Base-by-base conservation (phyloP, 2,329 filamentous ascomycete genomes). In the Coccinonectria pachysandricola region DNA sequence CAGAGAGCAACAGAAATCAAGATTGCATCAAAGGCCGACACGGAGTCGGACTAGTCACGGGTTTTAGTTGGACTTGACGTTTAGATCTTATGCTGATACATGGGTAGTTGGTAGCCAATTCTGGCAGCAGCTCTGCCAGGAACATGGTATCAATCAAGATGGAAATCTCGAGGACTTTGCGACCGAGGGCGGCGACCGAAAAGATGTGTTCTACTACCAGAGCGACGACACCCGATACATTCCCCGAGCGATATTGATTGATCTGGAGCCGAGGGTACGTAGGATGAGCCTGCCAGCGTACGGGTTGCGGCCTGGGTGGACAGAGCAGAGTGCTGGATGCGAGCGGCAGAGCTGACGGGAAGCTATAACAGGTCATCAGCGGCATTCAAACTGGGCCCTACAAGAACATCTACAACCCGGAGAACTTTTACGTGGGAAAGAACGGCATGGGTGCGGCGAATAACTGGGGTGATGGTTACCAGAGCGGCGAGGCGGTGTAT, bases 131-230 rank as follows among this genome's bases (percentile, higher is more conserved):
- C 74, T 96, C 34, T 98, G 91, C 58, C 81, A 88, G 54, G 91
- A 98, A 60, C 91, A 98, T 54, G 91, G 92, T 36, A 98, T 98
- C 62, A 94, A 81, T 49, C 85, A 91, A 53, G 86, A 96, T 60
- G 91, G 91, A 32, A 96, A 96, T 54, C 71, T 98, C 32, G 87
- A 95, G 54, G 87, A 95, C 56, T 95, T 95, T 63, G 91, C 91
- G 50, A 95, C 86, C 25, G 91, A 96, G 57, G 91, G 91, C 50
- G 87, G 88, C 42, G 91, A 98, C 60, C 79, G 91, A 45, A 98
- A 98, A 57, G 91, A 98, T 59, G 91, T 98, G 35, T 96, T 96
- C 63, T 96, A 94, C 71, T 98, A 96, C 64, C 88, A 92, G 68
- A 96, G 87, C 52, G 91, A 98, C 65, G 91, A 98, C 54, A 98